A percentile compares a stretch with the other conserved stretches of the same genome.
These are phyloP conservation scores for Chara braunii DNA, from an alignment of 139 green algal species.

Conservation along the genomic window DNA sequence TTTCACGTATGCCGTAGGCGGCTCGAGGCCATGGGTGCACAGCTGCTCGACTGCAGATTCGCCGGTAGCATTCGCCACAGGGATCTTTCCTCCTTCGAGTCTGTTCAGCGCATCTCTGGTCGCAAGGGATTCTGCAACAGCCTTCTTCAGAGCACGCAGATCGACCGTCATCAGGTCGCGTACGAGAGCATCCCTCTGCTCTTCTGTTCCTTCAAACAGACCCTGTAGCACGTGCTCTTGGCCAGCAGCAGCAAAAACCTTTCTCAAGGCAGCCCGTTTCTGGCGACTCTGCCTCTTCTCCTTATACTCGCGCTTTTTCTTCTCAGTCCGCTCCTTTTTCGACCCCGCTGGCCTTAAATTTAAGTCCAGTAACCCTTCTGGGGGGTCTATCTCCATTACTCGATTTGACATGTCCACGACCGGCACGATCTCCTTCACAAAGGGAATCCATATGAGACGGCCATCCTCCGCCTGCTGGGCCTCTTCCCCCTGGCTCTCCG, in stretches of 20 bases:
- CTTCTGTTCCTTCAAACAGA: conserved; percentile 2
- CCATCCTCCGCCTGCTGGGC: background rate
- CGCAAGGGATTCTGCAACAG: background rate
- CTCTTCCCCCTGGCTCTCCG: no score
- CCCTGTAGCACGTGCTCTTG: conserved; percentile 13
- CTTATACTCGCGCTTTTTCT: conserved; percentile 13
- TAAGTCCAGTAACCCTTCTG: conserved; percentile 42
- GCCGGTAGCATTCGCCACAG: background rate
- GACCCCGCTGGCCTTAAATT: background rate
- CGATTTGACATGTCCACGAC: conserved; percentile 28
- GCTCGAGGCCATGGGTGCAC: no score
- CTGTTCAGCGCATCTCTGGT: background rate
- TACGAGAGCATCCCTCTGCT: conserved; percentile 6
- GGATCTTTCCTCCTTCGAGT: background rate
- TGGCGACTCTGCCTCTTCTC: conserved; percentile 7
- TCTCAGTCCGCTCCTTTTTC: background rate
- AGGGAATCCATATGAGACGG: conserved; percentile 34
- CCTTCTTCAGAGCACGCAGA: conserved; percentile 1
- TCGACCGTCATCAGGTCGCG: conserved; percentile 16
- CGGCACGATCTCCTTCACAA: conserved; percentile 46
- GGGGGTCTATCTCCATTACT: conserved; percentile 34
- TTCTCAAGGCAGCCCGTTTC: conserved; percentile 7
- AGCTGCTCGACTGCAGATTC: no score
- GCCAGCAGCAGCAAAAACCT: background rate
- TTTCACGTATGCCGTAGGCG: no score